phyloP scores from a whole-genome alignment of 805 yeast genomes.

The Suhomyces xylopsoci region DNA sequence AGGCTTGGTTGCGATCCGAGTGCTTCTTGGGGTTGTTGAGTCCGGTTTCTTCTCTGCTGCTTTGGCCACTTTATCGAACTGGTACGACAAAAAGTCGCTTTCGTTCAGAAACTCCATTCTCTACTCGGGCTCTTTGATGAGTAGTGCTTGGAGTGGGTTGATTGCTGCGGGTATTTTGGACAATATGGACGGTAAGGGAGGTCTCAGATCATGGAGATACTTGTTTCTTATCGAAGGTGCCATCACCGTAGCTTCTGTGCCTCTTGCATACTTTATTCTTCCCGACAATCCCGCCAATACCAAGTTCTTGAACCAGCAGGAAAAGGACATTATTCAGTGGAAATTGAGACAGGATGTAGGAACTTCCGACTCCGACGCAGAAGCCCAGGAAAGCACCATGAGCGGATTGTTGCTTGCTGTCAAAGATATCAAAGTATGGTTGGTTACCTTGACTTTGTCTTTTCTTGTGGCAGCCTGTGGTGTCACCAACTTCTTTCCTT shows the following conservation, averaged over 20 bases:
- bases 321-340: constrained; percentile 42
- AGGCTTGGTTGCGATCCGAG: constrained; percentile 45
- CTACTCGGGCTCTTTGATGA: constrained; percentile 48
- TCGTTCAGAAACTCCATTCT: constrained; percentile 49
- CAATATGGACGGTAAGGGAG: constrained; percentile 39
- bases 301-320: constrained; percentile 42
- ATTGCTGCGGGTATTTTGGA: constrained; percentile 53
- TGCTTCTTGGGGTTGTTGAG: constrained; percentile 47
- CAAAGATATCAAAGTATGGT: constrained; percentile 46
- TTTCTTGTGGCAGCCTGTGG: constrained; percentile 58
- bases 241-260: constrained; percentile 45
- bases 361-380: constrained; percentile 35
- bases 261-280: constrained; percentile 44
- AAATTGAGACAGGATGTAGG: constrained; percentile 41
- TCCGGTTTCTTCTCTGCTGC: constrained; percentile 49
- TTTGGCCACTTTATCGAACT: constrained; percentile 48
- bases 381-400: constrained; percentile 33
- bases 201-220: constrained; percentile 53
- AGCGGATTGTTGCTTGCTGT: constrained; percentile 36
- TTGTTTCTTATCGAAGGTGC: constrained; percentile 56
- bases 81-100: constrained; percentile 52
- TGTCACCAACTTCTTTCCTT: constrained; percentile 60
- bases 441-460: constrained; percentile 41
- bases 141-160: constrained; percentile 55
- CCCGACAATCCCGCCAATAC: constrained; percentile 55